phyloP scores from a whole-genome alignment of 129 eudicot species.

The Lactuca saligna region DNA sequence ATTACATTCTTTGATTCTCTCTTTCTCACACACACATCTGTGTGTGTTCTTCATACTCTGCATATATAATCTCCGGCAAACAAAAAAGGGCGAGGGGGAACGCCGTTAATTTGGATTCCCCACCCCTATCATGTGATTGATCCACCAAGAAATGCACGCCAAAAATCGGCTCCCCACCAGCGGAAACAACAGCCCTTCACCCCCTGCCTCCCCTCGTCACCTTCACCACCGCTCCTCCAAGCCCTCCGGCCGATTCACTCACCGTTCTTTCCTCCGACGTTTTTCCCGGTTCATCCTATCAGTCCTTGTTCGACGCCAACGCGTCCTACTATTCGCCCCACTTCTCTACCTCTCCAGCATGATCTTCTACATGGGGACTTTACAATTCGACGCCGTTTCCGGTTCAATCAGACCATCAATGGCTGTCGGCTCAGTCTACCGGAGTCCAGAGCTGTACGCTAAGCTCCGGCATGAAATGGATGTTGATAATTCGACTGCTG shows the following conservation, averaged over 20 bases:
- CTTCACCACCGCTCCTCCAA: conserved; percentile 36
- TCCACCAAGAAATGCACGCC: conserved; percentile 55
- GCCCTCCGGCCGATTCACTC: conserved; percentile 32
- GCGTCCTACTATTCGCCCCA: conserved; percentile 64
- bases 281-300: conserved; percentile 55
- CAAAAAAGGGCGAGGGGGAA: conserved; percentile 22
- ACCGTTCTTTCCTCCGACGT: conserved; percentile 54
- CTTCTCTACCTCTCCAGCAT: conserved; percentile 58
- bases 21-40: not conserved
- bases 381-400: conserved; percentile 53
- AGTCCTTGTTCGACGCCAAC: conserved; percentile 60
- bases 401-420: conserved; percentile 33
- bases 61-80: conserved; percentile 13
- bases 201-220: conserved; percentile 60
- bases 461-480: conserved; percentile 82
- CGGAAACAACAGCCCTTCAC: conserved; percentile 75
- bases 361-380: conserved; percentile 53
- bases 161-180: conserved; percentile 71
- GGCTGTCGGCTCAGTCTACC: conserved; percentile 74
- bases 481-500: conserved; percentile 68
- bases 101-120: conserved; percentile 12
- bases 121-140: conserved; percentile 25
- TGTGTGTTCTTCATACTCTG: not conserved
- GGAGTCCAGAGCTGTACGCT: conserved; percentile 78
- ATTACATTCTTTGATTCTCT: conserved; percentile 7